phyloP scores from a whole-genome alignment of 2,329 filamentous ascomycete genomes.

The Xylaria sp. region DNA sequence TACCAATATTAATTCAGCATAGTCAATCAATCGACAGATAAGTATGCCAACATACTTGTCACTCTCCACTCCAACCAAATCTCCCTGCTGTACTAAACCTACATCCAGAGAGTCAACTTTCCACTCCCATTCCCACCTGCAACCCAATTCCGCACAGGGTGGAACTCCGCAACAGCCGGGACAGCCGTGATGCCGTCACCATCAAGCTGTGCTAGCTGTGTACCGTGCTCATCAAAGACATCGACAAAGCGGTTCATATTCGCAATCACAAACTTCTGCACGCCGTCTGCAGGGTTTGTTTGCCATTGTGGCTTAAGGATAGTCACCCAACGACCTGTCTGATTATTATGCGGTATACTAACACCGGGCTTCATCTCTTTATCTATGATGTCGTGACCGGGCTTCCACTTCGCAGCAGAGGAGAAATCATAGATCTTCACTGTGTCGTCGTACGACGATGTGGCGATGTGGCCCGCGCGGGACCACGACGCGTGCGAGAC shows the following conservation, averaged over 20 bases:
- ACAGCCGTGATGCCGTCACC: slow-evolving; percentile 94
- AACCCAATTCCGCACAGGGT: slow-evolving; percentile 89
- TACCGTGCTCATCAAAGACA: slow-evolving; percentile 82
- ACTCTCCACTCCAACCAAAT: background rate
- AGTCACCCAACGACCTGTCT: slow-evolving; percentile 94
- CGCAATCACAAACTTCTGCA: slow-evolving; percentile 89
- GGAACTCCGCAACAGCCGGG: slow-evolving; percentile 90
- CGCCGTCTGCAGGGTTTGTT: slow-evolving; percentile 75
- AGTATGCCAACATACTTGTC: background rate
- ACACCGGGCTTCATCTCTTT: slow-evolving; percentile 74
- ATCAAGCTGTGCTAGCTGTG: slow-evolving; percentile 87
- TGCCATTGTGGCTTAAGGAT: slow-evolving; percentile 90
- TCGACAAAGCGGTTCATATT: slow-evolving; percentile 99
- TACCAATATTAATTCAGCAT: background rate
- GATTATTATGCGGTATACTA: slow-evolving; percentile 87
- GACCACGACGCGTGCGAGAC: slow-evolving; percentile 96
- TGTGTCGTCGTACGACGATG: slow-evolving; percentile 93
- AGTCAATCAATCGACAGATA: background rate
- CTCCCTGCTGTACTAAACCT: background rate
- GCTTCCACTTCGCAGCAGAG: slow-evolving; percentile 66
- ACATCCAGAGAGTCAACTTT: slow-evolving; percentile 93
- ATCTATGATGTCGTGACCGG: slow-evolving; percentile 66
- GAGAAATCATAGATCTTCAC: slow-evolving; percentile 90
- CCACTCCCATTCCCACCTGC: slow-evolving; percentile 91
- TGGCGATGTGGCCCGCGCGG: slow-evolving; percentile 83